Base-by-base conservation (phyloP, 2,329 filamentous ascomycete species). In the Helminthosporium solani region DNA sequence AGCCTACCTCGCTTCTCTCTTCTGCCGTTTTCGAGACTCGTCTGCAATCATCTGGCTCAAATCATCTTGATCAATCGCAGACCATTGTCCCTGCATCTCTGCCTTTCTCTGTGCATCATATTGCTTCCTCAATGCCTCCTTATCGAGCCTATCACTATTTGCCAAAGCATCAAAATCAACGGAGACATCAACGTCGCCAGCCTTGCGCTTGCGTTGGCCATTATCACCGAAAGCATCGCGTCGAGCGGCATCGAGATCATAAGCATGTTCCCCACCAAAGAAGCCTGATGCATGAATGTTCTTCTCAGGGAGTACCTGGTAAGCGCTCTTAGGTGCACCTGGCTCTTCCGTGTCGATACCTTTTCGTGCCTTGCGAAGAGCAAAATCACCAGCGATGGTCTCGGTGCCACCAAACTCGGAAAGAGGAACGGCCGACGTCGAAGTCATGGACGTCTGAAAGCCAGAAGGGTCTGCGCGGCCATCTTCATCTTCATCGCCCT, bases 41-140 rank as follows among this genome's bases (percentile, higher is more conserved):
- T 89, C 86, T 11, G 90, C 90, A 74, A 99, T 96, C 88, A 99
- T 95, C 63, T 96, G 88, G 61, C 86, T 92, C 46, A 99, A 73
- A 66, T 96, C 92, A 58, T 97, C 92, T 67, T 95, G 88, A 71
- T 86, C 86, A 47, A 83, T 81, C 82, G 86, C 90, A 15, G 84
- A 83, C 66, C 87, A 86, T 54, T 85, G 80, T 8, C 69, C 70
- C 42, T 70, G 63, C 71, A 82, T 66, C 76, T 86, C 77, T 75
- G 80, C 79, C 62, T 82, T 78, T 61, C 80, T 79, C 67, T 83
- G 76, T 27, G 78, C 83, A 47, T 97, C 91, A 63, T 95, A 99
- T 64, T 86, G 81, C 62, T 81, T 84, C 68, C 81, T 82, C 61
- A 99, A 70, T 58, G 91, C 88, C 20, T 96, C 91, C 70, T 92